Evolutionary conservation across 2,329 filamentous ascomycete genomes (phyloP), one percentile per base, ranked within the genome.

Genomic region (Botrytis hyacinthi): DNA sequence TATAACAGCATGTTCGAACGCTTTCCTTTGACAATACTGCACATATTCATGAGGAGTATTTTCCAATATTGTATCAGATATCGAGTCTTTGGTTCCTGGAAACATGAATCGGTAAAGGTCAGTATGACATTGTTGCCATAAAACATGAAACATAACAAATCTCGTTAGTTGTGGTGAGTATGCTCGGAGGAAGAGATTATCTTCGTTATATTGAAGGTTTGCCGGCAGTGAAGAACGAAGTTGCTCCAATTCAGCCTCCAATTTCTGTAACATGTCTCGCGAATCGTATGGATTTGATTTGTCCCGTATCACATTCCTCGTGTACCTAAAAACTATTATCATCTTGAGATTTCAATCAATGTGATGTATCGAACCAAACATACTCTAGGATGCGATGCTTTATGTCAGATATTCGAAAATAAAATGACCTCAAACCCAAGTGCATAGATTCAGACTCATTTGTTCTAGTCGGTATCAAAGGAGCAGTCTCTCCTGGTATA

Each of bases 401-500:
- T 42, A 72, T 72, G 46, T 72, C 70, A 48, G 70, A 72, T 40
- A 72, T 72, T 20, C 70, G 62, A 68, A 72, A 72, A 48, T 72
- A 72, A 20, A 72, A 72, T 37, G 70, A 57, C 22, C 70, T 67
- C 51, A 72, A 40, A 5, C 70, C 70, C 70, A 72, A 59, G 32
- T 72, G 70, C 65, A 68, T 68, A n/a, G 70, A 72, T 40, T 72
- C 62, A 26, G 70, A 29, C 29, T 72, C 70, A 35, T 72, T 68
- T 0, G 48, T 60, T 57, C 70, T 67, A 7, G 40, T 68, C 9
- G 61, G 46, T 35, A 44, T 59, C 22, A 72, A 68, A 37, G 62
- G 51, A 18, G 70, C 70, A n/a, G 62, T 72, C 62, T 72, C 70
- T n/a, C 70, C 70, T 26, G 70, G 70, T 68, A 72, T 72, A 32